A percentile compares a stretch with the other conserved stretches of the same genome.
Conservation (phyloP, 148 eudicot species). For the Chenopodium formosanum region DNA sequence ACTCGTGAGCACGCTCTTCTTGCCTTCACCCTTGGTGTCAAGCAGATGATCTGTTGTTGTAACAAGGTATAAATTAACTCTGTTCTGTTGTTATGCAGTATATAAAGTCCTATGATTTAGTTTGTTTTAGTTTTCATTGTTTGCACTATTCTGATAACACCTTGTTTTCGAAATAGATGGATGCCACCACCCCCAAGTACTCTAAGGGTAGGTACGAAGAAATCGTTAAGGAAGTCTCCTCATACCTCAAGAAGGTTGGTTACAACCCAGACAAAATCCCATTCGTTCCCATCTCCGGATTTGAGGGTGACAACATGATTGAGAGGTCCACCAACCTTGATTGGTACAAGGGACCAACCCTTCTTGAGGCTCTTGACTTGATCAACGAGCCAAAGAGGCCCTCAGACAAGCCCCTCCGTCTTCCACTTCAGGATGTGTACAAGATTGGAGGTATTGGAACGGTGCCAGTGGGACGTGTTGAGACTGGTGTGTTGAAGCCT, state of each 20-base stretch:
- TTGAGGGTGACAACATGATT: constrained; percentile 47
- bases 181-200: constrained; percentile 50
- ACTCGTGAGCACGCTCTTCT: constrained; percentile 67
- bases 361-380: constrained; percentile 34
- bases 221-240: constrained; percentile 41
- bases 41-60: constrained; percentile 54
- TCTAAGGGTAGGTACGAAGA: constrained; percentile 42
- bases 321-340: constrained; percentile 45
- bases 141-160: background rate
- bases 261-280: constrained; percentile 44
- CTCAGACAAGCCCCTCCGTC: constrained; percentile 46
- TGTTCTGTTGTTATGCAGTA: background rate
- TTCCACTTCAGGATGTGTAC: constrained; percentile 47
- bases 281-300: constrained; percentile 42
- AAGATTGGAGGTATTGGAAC: constrained; percentile 48
- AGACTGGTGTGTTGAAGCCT: constrained; percentile 38
- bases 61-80: constrained; percentile 39
- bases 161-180: constrained; percentile 24
- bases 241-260: constrained; percentile 42
- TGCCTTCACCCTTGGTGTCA: constrained; percentile 63
- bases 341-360: constrained; percentile 46
- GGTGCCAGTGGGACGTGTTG: constrained; percentile 43
- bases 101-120: background rate
- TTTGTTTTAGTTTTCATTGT: background rate
- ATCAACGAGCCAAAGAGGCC: constrained; percentile 38